Base-by-base conservation (phyloP, 257 asterid genomes). In the Parsonsia alboflavescens region DNA sequence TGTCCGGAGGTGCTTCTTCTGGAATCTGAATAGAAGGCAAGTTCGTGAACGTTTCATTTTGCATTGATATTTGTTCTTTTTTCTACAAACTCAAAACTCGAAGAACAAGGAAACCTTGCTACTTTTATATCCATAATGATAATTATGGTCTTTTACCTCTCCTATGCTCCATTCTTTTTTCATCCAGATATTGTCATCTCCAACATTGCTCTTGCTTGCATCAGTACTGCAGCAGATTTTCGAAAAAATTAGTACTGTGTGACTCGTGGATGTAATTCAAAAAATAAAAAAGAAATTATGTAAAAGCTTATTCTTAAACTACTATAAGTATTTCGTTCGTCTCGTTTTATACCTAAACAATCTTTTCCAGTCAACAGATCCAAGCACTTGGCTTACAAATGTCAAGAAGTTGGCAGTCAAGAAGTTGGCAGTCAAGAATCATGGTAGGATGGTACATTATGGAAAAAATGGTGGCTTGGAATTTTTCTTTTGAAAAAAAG, bases 181-280 rank as follows among this genome's bases (percentile, higher is more conserved):
- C 28, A 46, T 63, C 99, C 98, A 92, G 73, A 89, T 68, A 85
- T 87, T 81, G 73, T 77, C 79, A 56, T 92, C 96, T 56, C 80
- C 87, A 64, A 54, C 71, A 63, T 39, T 15, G 42, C 73, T 80
- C 73, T 54, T 84, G 64, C 75, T 82, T 21, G 46, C 39, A 77
- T 17, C 77, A 81, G 53, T 66, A 68, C 92, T 91, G 88, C 88
- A 84, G 56, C 17, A 74, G 68, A 48, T 54, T 41, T 53, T 0
- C 10, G 17, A 13, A 71, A 76, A 64, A 59, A 45, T 66, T 41
- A 75, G 42, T 52, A 42, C 33, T 17, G 33, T 13, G 17, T 41
- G 22, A 58, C 24, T 61, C n/a, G 45, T 42, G n/a, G 22, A 65
- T 49, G 49, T 12, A 69, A 68, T 69, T 48, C 16, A 30, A 70